phyloP scores from a whole-genome alignment of 2,329 filamentous ascomycete species.

The Alternaria dauci region DNA sequence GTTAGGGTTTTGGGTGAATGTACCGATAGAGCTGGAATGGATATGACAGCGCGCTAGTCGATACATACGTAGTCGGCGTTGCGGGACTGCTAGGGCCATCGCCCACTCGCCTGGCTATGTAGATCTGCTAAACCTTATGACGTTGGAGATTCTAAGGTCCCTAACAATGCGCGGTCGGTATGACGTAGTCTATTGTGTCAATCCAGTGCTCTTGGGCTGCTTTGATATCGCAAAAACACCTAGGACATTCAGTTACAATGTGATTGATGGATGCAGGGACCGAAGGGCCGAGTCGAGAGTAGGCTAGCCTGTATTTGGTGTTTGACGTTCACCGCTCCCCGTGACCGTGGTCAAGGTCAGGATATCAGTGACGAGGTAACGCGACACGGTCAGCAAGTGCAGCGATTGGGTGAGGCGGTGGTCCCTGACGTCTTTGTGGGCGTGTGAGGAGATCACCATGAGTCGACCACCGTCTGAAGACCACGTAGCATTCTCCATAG shows the following conservation, averaged over 20 bases:
- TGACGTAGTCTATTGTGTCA: background rate
- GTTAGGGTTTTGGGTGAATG: background rate
- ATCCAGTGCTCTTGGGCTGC: background rate
- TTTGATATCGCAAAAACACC: background rate
- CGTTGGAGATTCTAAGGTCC: background rate
- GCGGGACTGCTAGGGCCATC: background rate
- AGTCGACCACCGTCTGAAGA: slow-evolving; percentile 3
- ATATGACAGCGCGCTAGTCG: background rate
- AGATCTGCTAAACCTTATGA: background rate
- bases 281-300: background rate
- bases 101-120: background rate
- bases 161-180: background rate
- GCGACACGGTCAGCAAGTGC: background rate
- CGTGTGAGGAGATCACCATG: background rate
- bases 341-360: slow-evolving; percentile 4
- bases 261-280: slow-evolving; percentile 7
- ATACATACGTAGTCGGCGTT: background rate
- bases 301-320: slow-evolving; percentile 1
- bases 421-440: background rate
- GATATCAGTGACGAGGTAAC: background rate
- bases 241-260: background rate
- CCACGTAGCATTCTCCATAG: slow-evolving; percentile 13
- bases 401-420: background rate
- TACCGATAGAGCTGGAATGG: background rate
- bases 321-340: slow-evolving; percentile 13